phyloP scores from a whole-genome alignment of 495 filamentous ascomycete species.

The Podospora pseudopauciseta region DNA sequence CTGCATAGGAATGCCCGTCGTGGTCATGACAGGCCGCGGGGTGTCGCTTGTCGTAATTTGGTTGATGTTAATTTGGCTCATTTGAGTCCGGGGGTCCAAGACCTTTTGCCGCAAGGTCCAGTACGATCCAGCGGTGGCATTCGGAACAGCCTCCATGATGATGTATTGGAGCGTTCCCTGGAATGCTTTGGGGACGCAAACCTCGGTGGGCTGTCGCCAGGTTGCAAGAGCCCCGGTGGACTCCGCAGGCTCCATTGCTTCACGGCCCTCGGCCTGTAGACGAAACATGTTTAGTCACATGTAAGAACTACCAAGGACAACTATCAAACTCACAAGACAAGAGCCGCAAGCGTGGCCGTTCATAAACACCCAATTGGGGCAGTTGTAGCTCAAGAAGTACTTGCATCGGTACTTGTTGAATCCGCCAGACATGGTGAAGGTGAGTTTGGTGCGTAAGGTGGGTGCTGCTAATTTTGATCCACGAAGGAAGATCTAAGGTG shows the following conservation, averaged over 20 bases:
- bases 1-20: slow-evolving; percentile 14
- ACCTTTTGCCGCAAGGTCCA: slow-evolving; percentile 33
- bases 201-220: slow-evolving; percentile 23
- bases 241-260: slow-evolving; percentile 32
- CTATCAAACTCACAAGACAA: slow-evolving; percentile 49
- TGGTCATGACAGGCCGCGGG: slow-evolving; percentile 29
- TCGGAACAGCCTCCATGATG: slow-evolving; percentile 42
- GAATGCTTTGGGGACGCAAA: slow-evolving; percentile 42
- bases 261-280: slow-evolving; percentile 46
- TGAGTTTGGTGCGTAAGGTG: background rate
- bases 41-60: slow-evolving; percentile 38
- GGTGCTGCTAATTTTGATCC: background rate
- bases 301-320: background rate
- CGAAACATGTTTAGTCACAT: background rate
- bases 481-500: background rate
- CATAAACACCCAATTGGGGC: slow-evolving; percentile 59
- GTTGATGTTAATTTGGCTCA: slow-evolving; percentile 19
- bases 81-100: slow-evolving; percentile 6
- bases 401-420: slow-evolving; percentile 62
- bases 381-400: slow-evolving; percentile 56
- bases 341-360: slow-evolving; percentile 55
- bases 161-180: slow-evolving; percentile 45
- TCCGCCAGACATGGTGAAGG: slow-evolving; percentile 51
- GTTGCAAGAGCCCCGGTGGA: slow-evolving; percentile 5
- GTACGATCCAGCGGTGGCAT: slow-evolving; percentile 28